phyloP scores from a whole-genome alignment of 202 grass and related monocot genomes.

The Digitaria exilis region DNA sequence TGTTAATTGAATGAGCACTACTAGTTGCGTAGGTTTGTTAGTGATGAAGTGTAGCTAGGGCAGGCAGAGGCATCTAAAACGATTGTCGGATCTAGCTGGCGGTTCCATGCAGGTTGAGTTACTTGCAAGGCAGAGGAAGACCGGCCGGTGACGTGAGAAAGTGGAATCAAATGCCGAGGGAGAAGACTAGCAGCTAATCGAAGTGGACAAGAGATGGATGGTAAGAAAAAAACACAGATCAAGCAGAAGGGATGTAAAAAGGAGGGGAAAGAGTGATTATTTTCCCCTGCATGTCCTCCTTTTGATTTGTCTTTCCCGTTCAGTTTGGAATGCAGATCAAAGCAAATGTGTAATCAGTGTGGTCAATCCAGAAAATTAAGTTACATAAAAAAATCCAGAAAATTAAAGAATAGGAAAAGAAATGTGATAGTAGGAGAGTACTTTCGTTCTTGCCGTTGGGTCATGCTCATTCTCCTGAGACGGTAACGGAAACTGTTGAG shows the following conservation, averaged over 20 bases:
- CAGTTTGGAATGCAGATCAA: not conserved
- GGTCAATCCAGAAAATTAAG: not conserved
- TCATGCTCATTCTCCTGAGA: too few species aligned
- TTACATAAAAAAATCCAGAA: too few species aligned
- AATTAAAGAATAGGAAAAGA: not conserved
- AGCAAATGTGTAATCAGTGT: not conserved
- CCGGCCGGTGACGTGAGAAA: slow-evolving; percentile 12
- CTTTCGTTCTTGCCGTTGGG: not conserved
- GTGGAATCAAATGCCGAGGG: not conserved
- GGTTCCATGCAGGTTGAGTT: slow-evolving; percentile 46
- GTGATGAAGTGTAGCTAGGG: slow-evolving; percentile 33
- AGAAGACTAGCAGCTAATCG: not conserved
- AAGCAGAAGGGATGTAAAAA: not conserved
- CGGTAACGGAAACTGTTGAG: too few species aligned
- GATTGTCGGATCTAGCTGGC: slow-evolving; percentile 37
- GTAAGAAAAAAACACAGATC: not conserved
- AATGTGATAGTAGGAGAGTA: too few species aligned
- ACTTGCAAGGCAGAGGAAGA: slow-evolving; percentile 44
- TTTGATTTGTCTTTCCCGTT: too few species aligned
- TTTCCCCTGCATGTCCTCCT: not conserved
- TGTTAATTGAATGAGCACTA: slow-evolving; percentile 39
- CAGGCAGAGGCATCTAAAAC: slow-evolving; percentile 40
- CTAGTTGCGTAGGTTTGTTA: slow-evolving; percentile 53
- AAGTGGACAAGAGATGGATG: not conserved
- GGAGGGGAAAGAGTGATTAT: not conserved